Conservation (phyloP, 1,139 yeast genomes). For the Maudiozyma humilis region DNA sequence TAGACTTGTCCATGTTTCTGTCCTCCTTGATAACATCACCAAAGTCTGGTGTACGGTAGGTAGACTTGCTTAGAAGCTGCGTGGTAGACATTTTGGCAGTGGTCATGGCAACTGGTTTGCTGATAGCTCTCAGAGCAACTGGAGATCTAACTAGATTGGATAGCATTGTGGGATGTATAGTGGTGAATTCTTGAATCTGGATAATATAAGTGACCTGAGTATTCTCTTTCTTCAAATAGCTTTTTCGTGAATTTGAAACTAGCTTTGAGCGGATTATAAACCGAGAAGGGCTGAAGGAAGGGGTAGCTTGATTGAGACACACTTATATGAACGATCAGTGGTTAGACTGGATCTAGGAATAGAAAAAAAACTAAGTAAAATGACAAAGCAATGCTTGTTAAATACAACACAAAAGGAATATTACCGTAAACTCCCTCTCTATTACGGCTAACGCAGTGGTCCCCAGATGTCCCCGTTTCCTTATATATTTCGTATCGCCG, state of each 20-base stretch:
- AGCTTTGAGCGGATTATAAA: too few relatives aligned
- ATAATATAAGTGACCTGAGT: too few relatives aligned
- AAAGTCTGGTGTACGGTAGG: conserved; percentile 91
- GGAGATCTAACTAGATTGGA: conserved; percentile 6
- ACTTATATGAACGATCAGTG: neutral
- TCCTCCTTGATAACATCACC: conserved; percentile 70
- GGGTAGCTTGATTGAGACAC: too few relatives aligned
- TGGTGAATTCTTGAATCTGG: too few relatives aligned
- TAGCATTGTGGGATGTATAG: conserved; percentile 4
- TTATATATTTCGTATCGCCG: conserved; percentile 1
- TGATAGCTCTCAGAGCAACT: neutral
- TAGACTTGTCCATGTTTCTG: conserved; percentile 58
- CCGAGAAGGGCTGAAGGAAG: too few relatives aligned
- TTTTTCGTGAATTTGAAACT: too few relatives aligned
- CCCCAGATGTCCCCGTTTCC: neutral
- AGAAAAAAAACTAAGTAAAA: neutral
- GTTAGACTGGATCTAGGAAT: neutral
- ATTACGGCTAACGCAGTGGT: neutral
- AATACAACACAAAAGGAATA: too few relatives aligned
- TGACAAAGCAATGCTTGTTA: neutral
- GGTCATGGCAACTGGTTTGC: conserved; percentile 5
- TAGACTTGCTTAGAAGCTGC: conserved; percentile 19
- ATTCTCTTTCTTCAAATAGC: too few relatives aligned
- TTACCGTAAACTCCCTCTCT: neutral
- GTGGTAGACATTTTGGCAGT: conserved; percentile 10